These are phyloP conservation scores for Aaosphaeria pasadenensis DNA, from an alignment of 2,329 filamentous ascomycete species.

Conservation along the genomic window DNA sequence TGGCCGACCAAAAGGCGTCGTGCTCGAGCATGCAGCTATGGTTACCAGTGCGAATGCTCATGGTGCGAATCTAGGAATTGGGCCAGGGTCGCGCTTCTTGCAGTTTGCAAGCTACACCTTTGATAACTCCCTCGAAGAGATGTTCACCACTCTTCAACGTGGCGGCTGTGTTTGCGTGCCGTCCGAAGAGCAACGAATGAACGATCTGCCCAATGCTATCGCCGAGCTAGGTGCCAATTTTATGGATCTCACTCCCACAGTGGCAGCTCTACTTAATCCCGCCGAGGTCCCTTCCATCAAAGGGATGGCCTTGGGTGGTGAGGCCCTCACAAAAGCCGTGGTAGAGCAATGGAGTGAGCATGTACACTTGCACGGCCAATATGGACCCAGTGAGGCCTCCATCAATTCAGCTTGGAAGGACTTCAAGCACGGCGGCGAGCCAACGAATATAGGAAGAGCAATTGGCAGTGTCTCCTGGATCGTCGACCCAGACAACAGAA, in stretches of 20 bases:
- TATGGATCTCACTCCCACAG: slow-evolving; percentile 56
- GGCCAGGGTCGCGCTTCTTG: slow-evolving; percentile 25
- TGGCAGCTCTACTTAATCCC: slow-evolving; percentile 50
- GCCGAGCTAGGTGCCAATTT: slow-evolving; percentile 24
- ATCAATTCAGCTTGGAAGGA: slow-evolving; percentile 31
- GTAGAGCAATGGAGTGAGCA: slow-evolving; percentile 23
- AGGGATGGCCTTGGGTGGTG: slow-evolving; percentile 44
- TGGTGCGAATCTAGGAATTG: slow-evolving; percentile 23
- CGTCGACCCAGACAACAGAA: slow-evolving; percentile 26
- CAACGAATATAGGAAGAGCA: slow-evolving; percentile 31
- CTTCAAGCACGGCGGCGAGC: slow-evolving; percentile 27
- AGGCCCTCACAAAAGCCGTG: slow-evolving; percentile 37
- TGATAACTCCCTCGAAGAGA: slow-evolving; percentile 55
- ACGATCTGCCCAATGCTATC: slow-evolving; percentile 47
- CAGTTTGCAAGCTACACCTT: slow-evolving; percentile 52
- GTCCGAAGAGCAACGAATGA: slow-evolving; percentile 53
- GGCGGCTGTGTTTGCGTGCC: slow-evolving; percentile 55
- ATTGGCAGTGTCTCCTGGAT: slow-evolving; percentile 32
- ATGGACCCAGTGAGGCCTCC: slow-evolving; percentile 31
- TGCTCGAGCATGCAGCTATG: slow-evolving; percentile 30
- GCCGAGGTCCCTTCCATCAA: slow-evolving; percentile 44
- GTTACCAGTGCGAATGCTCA: slow-evolving; percentile 30
- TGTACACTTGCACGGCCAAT: slow-evolving; percentile 25
- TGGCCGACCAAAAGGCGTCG: slow-evolving; percentile 32
- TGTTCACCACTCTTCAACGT: slow-evolving; percentile 52